Percentiles rank a stretch among this genome's conserved stretches.
phyloP scores from a whole-genome alignment of 2,329 filamentous ascomycete genomes.

The Colletotrichum phormii region DNA sequence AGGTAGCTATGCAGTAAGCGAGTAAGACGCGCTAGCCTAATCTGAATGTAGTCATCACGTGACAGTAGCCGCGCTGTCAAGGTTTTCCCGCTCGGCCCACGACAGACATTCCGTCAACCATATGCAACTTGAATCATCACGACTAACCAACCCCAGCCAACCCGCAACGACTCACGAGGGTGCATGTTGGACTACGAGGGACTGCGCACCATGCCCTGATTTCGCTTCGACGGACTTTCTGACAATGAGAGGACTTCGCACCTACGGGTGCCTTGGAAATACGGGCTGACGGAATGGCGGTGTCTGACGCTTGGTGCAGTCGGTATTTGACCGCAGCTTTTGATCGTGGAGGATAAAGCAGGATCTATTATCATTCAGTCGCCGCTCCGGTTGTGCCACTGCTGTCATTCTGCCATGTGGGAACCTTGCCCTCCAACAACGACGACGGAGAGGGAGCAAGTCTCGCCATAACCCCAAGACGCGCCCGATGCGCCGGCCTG shows the following conservation, averaged over 20 bases:
- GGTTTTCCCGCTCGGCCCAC: slow-evolving; percentile 32
- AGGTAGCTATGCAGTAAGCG: neutral
- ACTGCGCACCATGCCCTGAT: slow-evolving; percentile 13
- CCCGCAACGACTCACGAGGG: slow-evolving; percentile 6
- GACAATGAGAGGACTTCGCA: neutral
- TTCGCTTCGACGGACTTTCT: neutral
- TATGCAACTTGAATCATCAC: slow-evolving; percentile 9
- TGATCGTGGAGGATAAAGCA: neutral
- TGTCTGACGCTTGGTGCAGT: neutral
- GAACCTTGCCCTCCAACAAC: neutral
- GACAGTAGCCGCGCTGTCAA: slow-evolving; percentile 14
- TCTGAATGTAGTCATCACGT: slow-evolving; percentile 14
- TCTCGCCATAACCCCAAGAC: neutral
- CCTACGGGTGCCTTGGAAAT: neutral
- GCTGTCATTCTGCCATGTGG: neutral
- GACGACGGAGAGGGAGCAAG: neutral
- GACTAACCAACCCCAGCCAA: slow-evolving; percentile 22
- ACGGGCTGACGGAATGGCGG: slow-evolving; percentile 4
- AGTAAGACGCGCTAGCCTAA: neutral
- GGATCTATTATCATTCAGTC: neutral
- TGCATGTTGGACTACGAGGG: neutral
- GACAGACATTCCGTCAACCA: slow-evolving; percentile 12
- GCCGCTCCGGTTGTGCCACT: neutral
- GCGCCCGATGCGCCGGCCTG: neutral
- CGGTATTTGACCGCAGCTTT: neutral